Percentiles rank a stretch among this genome's conserved stretches.
Evolutionary conservation across 1,139 yeast genomes (phyloP).

Genomic region (Lodderomyces jiufengensis): DNA sequence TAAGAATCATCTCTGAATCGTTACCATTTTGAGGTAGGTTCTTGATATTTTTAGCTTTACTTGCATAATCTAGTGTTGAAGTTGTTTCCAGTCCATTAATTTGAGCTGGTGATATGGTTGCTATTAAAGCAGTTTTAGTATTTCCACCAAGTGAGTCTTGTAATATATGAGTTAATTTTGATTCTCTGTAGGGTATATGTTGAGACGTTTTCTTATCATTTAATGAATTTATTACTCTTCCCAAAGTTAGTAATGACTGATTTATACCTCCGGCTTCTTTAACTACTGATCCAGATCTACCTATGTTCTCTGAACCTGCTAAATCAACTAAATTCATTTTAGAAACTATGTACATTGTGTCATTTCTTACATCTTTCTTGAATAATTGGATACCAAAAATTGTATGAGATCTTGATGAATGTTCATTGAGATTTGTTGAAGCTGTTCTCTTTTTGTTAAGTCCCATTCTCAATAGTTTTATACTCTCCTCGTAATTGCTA

Average conservation of each 20-base stretch:
- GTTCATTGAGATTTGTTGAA: slow-evolving; percentile 64
- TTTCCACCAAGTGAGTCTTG: slow-evolving; percentile 84
- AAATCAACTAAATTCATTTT: slow-evolving; percentile 80
- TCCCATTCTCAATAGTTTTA: slow-evolving; percentile 51
- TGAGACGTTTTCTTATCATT: slow-evolving; percentile 21
- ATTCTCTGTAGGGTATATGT: slow-evolving; percentile 84
- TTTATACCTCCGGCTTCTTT: slow-evolving; percentile 88
- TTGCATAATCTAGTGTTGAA: slow-evolving; percentile 82
- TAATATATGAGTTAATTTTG: slow-evolving; percentile 71
- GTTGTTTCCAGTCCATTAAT: slow-evolving; percentile 73
- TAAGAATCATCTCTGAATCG: slow-evolving; percentile 52
- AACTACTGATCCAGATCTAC: slow-evolving; percentile 78
- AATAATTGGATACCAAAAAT: slow-evolving; percentile 62
- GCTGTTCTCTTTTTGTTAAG: slow-evolving; percentile 60
- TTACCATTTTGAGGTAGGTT: slow-evolving; percentile 62
- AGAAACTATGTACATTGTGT: slow-evolving; percentile 41
- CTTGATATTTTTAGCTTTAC: slow-evolving; percentile 72
- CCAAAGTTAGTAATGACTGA: slow-evolving; percentile 76
- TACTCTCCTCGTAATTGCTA: slow-evolving; percentile 51
- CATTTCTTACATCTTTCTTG: slow-evolving; percentile 35
- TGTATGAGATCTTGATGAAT: slow-evolving; percentile 71
- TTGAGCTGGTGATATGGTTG: slow-evolving; percentile 79
- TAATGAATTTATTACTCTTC: slow-evolving; percentile 76
- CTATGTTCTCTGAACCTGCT: slow-evolving; percentile 85
- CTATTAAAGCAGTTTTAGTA: slow-evolving; percentile 75